Evolutionary conservation across 495 filamentous ascomycete genomes (phyloP).

Genomic region (Pseudoneurospora amorphoporcata): DNA sequence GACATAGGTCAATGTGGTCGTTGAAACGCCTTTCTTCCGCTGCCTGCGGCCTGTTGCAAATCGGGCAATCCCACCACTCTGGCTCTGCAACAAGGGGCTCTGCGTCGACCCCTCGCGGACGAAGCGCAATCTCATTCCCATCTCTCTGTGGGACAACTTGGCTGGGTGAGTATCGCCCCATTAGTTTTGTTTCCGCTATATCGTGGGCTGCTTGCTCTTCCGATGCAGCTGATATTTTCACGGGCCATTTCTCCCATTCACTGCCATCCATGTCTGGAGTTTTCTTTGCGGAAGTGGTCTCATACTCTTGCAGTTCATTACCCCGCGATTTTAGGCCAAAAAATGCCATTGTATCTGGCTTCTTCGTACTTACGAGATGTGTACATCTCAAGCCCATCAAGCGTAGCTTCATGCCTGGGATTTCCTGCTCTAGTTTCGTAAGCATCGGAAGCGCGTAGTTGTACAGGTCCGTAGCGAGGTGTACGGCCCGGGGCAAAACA

Average conservation of each 20-base stretch:
- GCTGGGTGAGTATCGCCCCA: constrained; percentile 43
- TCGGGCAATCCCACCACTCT: constrained; percentile 74
- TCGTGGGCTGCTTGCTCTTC: constrained; percentile 25
- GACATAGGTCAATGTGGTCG: constrained; percentile 86
- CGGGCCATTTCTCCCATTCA: constrained; percentile 43
- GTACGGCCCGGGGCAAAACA: constrained; percentile 60
- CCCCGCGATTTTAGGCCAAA: constrained; percentile 50
- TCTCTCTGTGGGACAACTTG: constrained; percentile 19
- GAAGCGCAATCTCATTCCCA: constrained; percentile 41
- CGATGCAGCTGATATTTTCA: neutral
- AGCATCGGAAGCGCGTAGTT: constrained; percentile 74
- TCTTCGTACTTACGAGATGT: constrained; percentile 75
- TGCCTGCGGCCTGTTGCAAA: constrained; percentile 62
- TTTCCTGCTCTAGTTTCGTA: constrained; percentile 74
- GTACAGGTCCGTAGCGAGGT: constrained; percentile 71
- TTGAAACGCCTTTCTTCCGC: constrained; percentile 78
- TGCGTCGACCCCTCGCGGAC: constrained; percentile 33
- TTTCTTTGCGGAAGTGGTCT: constrained; percentile 1
- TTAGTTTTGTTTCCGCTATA: constrained; percentile 42
- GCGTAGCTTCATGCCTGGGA: constrained; percentile 68
- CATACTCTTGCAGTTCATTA: neutral
- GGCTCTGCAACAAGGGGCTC: constrained; percentile 9
- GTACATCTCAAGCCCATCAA: constrained; percentile 86
- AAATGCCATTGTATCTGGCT: constrained; percentile 59
- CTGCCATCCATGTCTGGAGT: constrained; percentile 16